phyloP scores from a whole-genome alignment of 176 grass and related monocot species.

The barley (Hordeum vulgare) region DNA sequence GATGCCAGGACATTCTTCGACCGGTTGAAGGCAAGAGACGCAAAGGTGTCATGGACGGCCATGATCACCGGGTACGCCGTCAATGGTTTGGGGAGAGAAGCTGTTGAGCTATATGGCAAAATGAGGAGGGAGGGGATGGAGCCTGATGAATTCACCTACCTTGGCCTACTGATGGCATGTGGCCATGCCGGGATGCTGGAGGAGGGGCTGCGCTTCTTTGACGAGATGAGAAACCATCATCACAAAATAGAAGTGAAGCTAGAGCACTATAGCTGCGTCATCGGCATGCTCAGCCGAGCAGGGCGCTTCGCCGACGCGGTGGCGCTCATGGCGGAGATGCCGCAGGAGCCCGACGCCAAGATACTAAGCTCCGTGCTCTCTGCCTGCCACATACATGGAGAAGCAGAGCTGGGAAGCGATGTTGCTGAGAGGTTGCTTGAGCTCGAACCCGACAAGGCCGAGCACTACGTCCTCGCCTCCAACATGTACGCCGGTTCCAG shows the following conservation, averaged over 20 bases:
- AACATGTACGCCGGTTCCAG: conserved; percentile 43
- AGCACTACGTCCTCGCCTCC: conserved; percentile 64
- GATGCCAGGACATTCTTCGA: conserved; percentile 48
- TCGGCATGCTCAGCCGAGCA: conserved; percentile 50
- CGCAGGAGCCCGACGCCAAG: conserved; percentile 37
- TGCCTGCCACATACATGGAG: conserved; percentile 50
- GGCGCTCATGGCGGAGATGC: conserved; percentile 46
- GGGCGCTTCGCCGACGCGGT: conserved; percentile 36
- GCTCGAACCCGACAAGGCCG: conserved; percentile 51
- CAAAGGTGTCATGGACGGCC: conserved; percentile 44
- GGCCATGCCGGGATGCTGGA: conserved; percentile 47
- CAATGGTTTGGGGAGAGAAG: conserved; percentile 46
- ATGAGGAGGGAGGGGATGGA: conserved; percentile 40
- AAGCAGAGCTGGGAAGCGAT: conserved; percentile 37
- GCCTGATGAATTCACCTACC: conserved; percentile 45
- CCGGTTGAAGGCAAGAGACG: conserved; percentile 30
- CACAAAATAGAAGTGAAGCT: conserved; percentile 26
- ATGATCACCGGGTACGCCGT: conserved; percentile 55
- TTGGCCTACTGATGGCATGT: conserved; percentile 63
- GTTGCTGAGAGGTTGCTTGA: conserved; percentile 33
- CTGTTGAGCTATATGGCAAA: conserved; percentile 26
- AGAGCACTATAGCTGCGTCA: conserved; percentile 42
- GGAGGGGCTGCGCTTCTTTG: conserved; percentile 39
- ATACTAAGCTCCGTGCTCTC: conserved; percentile 48
- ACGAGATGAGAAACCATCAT: conserved; percentile 43